These are phyloP conservation scores for Penicillium daleae DNA, from an alignment of 495 filamentous ascomycete species.

Conservation along the genomic window DNA sequence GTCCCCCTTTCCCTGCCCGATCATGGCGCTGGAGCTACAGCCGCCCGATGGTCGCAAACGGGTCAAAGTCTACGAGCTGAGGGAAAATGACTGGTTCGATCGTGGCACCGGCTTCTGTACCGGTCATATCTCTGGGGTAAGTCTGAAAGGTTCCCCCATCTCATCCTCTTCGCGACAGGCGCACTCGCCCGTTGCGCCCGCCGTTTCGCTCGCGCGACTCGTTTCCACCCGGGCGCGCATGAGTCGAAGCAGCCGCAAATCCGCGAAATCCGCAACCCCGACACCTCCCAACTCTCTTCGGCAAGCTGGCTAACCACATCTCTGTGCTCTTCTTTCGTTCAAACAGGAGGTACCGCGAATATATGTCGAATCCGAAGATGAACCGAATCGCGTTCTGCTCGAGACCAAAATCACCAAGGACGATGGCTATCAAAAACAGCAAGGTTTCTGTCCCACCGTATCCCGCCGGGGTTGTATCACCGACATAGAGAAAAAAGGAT, in stretches of 20 bases:
- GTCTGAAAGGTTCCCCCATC: constrained; percentile 34
- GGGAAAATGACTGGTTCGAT: constrained; percentile 99
- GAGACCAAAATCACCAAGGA: constrained; percentile 90
- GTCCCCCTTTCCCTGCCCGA: constrained; percentile 41
- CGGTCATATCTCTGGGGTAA: constrained; percentile 76
- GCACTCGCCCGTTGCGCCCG: background rate
- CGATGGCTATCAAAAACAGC: constrained; percentile 97
- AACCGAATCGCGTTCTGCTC: constrained; percentile 77
- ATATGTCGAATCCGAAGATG: constrained; percentile 90
- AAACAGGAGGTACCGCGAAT: constrained; percentile 80
- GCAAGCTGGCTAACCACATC: background rate
- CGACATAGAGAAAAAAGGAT: constrained; percentile 8
- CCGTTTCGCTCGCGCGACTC: constrained; percentile 15
- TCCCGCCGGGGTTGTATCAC: constrained; percentile 16
- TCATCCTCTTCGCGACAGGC: constrained; percentile 3
- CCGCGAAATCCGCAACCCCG: background rate
- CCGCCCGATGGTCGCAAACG: constrained; percentile 86
- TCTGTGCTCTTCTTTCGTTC: background rate
- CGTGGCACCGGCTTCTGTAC: constrained; percentile 95
- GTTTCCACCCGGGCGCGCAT: constrained; percentile 24
- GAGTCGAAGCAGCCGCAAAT: constrained; percentile 9
- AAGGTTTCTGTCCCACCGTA: constrained; percentile 63
- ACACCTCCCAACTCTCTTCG: constrained; percentile 9
- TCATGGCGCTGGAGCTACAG: constrained; percentile 87
- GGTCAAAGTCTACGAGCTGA: constrained; percentile 98